phyloP scores from a whole-genome alignment of 1,139 yeast genomes.

The Yarrowia galli region DNA sequence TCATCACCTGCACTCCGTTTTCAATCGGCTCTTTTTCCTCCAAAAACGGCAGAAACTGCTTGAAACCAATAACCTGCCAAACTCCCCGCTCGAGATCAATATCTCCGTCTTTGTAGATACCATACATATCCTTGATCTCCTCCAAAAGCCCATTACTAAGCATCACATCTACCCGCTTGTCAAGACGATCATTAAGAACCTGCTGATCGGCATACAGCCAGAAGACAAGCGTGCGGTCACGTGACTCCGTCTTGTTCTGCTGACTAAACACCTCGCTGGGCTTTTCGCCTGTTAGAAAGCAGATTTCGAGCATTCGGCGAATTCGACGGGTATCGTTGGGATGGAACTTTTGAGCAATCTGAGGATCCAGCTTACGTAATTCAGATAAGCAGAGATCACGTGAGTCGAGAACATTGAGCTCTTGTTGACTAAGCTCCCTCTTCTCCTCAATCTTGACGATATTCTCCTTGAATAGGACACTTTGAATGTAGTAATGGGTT shows the following conservation, averaged over 20 bases:
- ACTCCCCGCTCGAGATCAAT: conserved; percentile 72
- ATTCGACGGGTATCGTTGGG: conserved; percentile 87
- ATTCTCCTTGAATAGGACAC: conserved; percentile 73
- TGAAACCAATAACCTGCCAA: conserved; percentile 96
- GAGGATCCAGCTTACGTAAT: conserved; percentile 63
- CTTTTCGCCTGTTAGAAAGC: conserved; percentile 65
- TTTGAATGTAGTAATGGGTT: conserved; percentile 89
- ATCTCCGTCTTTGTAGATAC: conserved; percentile 41
- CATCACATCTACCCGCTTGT: conserved; percentile 85
- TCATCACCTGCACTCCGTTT: conserved; percentile 75
- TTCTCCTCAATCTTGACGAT: conserved; percentile 50
- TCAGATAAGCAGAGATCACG: conserved; percentile 42
- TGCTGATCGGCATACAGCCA: conserved; percentile 85
- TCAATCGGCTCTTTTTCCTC: conserved; percentile 44
- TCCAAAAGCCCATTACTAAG: conserved; percentile 61
- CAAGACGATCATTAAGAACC: conserved; percentile 68
- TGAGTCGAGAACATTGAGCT: conserved; percentile 56
- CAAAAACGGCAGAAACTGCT: conserved; percentile 88
- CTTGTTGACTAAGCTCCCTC: conserved; percentile 48
- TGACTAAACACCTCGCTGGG: conserved; percentile 75
- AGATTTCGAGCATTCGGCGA: conserved; percentile 81
- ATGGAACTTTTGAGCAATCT: conserved; percentile 80
- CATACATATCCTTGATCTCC: conserved; percentile 68
- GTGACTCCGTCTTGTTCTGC: conserved; percentile 58
- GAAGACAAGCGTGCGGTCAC: conserved; percentile 72